Percentiles rank a stretch among this genome's conserved stretches.
These are phyloP conservation scores for Leishmania amazonensis DNA, from an alignment of 208 protist genomes.

Conservation along the genomic window DNA sequence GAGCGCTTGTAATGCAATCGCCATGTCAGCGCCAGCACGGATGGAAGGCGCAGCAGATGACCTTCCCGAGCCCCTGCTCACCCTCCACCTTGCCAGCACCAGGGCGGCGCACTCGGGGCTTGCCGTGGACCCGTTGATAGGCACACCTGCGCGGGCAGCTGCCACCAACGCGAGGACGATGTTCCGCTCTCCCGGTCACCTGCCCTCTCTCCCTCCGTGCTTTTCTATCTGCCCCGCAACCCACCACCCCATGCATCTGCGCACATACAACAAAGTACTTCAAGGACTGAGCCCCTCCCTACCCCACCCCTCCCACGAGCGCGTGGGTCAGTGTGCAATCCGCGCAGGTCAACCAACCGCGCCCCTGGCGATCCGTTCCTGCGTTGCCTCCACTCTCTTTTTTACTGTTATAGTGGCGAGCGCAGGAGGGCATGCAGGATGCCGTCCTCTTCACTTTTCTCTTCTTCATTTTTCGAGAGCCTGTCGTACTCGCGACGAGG, in stretches of 20 bases:
- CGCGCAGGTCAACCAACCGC: neutral
- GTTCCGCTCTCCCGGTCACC: neutral
- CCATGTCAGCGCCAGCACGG: neutral
- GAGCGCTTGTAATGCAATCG: neutral
- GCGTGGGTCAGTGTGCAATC: neutral
- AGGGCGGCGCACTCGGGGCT: neutral
- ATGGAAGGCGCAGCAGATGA: neutral
- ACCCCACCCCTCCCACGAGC: neutral
- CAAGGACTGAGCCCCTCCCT: too few relatives aligned
- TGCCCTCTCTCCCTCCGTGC: neutral
- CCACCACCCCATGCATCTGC: neutral
- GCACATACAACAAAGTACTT: neutral
- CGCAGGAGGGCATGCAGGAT: neutral
- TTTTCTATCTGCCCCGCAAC: neutral
- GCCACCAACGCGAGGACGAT: neutral
- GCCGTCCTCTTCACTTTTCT: neutral
- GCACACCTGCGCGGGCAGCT: neutral
- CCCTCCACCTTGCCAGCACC: neutral
- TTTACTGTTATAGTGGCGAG: neutral
- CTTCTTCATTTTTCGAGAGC: slow-evolving; percentile 16
- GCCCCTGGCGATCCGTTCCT: neutral
- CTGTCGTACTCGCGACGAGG: slow-evolving; percentile 21
- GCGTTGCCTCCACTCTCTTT: neutral
- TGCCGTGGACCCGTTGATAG: neutral
- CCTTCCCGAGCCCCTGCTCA: neutral